These are phyloP conservation scores for Sinapis alba DNA, from an alignment of 441 rosid species.

Conservation along the genomic window DNA sequence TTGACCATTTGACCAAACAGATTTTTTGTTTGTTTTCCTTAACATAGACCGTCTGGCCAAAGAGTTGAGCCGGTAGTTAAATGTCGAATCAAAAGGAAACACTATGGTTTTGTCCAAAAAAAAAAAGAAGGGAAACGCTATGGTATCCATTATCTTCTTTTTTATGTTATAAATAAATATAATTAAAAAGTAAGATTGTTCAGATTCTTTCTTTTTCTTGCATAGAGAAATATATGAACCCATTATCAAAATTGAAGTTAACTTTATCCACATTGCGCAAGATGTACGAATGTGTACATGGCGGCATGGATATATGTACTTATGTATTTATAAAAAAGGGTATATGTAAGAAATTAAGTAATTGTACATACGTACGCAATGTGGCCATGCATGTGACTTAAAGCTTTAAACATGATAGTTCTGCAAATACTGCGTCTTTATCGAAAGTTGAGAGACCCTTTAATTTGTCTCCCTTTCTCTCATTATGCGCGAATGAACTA, in stretches of 20 bases:
- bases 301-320: neutral
- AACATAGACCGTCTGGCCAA: too few relatives aligned
- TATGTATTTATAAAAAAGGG: neutral
- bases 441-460: constrained; percentile 28
- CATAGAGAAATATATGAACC: neutral
- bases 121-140: too few relatives aligned
- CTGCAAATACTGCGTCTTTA: constrained; percentile 19
- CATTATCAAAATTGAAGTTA: neutral
- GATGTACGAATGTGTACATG: constrained; percentile 7
- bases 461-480: neutral
- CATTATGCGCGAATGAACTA: neutral
- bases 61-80: neutral
- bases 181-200: neutral
- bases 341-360: neutral
- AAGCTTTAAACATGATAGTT: neutral
- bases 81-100: neutral
- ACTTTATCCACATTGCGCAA: neutral
- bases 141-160: neutral
- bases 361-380: neutral
- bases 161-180: too few relatives aligned
- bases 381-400: constrained; percentile 31
- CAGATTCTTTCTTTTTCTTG: neutral
- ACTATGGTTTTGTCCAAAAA: too few relatives aligned
- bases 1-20: constrained; percentile 23
- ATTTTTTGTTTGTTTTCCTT: neutral